Evolutionary conservation across 2,329 filamentous ascomycete species (phyloP).

Genomic region (Bipolaris cookei): DNA sequence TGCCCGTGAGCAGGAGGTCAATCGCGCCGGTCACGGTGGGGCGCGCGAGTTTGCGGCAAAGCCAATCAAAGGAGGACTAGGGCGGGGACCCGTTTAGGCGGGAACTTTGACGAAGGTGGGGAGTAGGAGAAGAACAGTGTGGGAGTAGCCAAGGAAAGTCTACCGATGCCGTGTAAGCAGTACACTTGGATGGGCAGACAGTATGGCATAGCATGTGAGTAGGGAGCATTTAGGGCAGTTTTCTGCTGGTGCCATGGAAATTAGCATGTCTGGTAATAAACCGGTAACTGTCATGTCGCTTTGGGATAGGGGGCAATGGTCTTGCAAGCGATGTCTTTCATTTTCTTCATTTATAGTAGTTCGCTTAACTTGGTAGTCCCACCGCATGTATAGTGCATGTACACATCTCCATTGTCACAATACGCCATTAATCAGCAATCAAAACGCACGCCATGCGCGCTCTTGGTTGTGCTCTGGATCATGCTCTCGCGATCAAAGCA

Average conservation of each 20-base stretch:
- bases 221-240: not conserved
- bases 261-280: not conserved
- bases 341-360: not conserved
- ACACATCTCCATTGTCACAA: slow-evolving; percentile 3
- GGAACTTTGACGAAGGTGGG: slow-evolving; percentile 6
- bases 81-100: slow-evolving; percentile 34
- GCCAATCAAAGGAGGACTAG: slow-evolving; percentile 36
- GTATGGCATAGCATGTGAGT: slow-evolving; percentile 14
- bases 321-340: not conserved
- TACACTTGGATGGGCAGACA: slow-evolving; percentile 13
- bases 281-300: slow-evolving; percentile 1
- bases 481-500: not conserved
- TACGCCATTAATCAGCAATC: not conserved
- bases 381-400: not conserved
- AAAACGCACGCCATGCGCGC: slow-evolving; percentile 7
- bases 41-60: slow-evolving; percentile 31
- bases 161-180: slow-evolving; percentile 18
- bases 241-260: not conserved
- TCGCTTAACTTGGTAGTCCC: not conserved
- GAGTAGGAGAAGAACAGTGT: slow-evolving; percentile 6
- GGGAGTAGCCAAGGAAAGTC: slow-evolving; percentile 2
- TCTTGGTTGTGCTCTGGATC: slow-evolving; percentile 2
- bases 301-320: not conserved
- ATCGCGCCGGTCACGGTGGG: slow-evolving; percentile 8
- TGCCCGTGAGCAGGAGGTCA: slow-evolving; percentile 4